Evolutionary conservation across 1,139 yeast genomes (phyloP).

Genomic region (Suhomyces kunorum): DNA sequence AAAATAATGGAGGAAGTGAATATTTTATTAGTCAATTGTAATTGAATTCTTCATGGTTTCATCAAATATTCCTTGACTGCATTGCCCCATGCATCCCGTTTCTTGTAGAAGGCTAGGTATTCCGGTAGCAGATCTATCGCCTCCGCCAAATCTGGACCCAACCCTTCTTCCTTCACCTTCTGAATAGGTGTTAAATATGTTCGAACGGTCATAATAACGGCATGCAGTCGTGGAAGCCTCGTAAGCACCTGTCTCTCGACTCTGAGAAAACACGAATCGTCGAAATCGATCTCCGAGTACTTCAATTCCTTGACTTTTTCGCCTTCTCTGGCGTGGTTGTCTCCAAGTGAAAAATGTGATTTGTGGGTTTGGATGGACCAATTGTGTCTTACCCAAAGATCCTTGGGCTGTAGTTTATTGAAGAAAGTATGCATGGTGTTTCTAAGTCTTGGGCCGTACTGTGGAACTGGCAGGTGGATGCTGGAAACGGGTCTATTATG

Average conservation of each 20-base stretch:
- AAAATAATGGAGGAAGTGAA: too few species aligned
- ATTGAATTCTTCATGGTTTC: neutral
- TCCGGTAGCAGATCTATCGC: conserved; percentile 65
- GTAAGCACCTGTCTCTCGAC: conserved; percentile 45
- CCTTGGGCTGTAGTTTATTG: conserved; percentile 35
- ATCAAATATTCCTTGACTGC: conserved; percentile 49
- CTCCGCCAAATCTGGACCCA: conserved; percentile 45
- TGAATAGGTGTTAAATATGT: conserved; percentile 43
- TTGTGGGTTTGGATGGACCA: conserved; percentile 46
- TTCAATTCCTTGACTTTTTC: conserved; percentile 25
- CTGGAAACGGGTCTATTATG: conserved; percentile 39
- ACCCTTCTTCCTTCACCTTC: conserved; percentile 38
- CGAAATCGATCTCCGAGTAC: conserved; percentile 38
- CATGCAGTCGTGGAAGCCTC: conserved; percentile 41
- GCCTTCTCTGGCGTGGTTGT: conserved; percentile 39
- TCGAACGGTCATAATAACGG: conserved; percentile 42
- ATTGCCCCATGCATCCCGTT: conserved; percentile 63
- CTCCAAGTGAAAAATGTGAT: conserved; percentile 28
- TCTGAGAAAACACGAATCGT: conserved; percentile 38
- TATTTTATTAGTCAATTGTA: too few species aligned
- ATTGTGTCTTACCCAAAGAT: conserved; percentile 43
- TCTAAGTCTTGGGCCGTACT: conserved; percentile 34
- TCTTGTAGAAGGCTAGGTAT: conserved; percentile 59
- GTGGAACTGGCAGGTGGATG: conserved; percentile 47
- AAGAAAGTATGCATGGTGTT: conserved; percentile 43